Evolutionary conservation across 257 asterid genomes (phyloP), one percentile per base, ranked within the genome.

Genomic region (Jacaranda mimosifolia): DNA sequence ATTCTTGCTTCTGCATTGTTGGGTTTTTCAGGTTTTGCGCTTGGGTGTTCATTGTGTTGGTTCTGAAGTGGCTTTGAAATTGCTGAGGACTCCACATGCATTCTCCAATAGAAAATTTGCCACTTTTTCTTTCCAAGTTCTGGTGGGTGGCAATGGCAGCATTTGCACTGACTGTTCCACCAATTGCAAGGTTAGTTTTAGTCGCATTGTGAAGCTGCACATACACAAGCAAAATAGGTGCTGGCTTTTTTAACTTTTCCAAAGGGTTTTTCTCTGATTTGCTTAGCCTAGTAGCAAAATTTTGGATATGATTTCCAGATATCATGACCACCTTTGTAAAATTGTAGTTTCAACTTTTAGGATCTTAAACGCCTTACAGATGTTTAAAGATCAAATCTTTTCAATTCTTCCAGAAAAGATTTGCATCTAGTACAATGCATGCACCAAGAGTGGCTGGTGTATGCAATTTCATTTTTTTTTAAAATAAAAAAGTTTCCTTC

Each of bases 141-240:
- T 83, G 74, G 79, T 77, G 68, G 84, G 81, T 72, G 85, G 76
- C 81, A 80, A 85, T 62, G 90, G 81, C 55, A 62, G 68, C 82
- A 69, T 80, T 70, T 94, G 98, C 81, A 64, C 48, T 14, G 72
- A 78, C 36, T 89, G 97, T 65, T 68, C 87, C 85, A 85, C 94
- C 65, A 75, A 18, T 86, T 94, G 99, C 90, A 92, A 92, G 97
- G 99, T 94, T 70, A 63, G 82, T 74, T 64, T 70, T 19, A 9
- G 66, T 57, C 78, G 75, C 75, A 76, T 79, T 72, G 66, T n/a
- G 2, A 13, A 42, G 19, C 38, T 62, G 69, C 71, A 78, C 42
- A 18, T 45, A 67, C 55, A 42, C 8, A 2, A 21, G 13, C 10
- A 35, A 51, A 49, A 32, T 62, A 83, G 77, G 35, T 72, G 71